phyloP scores from a whole-genome alignment of 148 eudicot genomes.

The Simmondsia chinensis region DNA sequence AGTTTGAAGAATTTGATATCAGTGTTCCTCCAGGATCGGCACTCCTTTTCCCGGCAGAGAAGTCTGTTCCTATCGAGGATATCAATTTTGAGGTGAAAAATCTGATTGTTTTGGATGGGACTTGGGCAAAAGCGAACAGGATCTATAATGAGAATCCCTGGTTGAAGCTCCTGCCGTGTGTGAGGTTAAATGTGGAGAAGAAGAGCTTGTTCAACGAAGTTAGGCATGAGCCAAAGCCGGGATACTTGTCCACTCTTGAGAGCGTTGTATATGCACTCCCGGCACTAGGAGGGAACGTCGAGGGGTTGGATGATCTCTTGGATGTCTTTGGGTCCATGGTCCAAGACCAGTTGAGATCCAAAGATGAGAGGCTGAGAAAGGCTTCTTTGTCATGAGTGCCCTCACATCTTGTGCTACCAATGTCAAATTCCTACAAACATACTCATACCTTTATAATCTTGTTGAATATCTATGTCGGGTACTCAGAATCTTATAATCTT shows the following conservation, averaged over 20 bases:
- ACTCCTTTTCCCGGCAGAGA: constrained; percentile 61
- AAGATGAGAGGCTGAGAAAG: constrained; percentile 38
- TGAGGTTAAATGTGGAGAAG: constrained; percentile 59
- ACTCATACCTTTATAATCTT: too few relatives aligned
- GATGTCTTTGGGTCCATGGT: constrained; percentile 84
- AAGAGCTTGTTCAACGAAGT: constrained; percentile 74
- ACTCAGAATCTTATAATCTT: too few relatives aligned
- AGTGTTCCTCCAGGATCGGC: constrained; percentile 56
- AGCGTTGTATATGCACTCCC: constrained; percentile 71
- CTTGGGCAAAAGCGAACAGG: constrained; percentile 83
- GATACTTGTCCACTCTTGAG: constrained; percentile 76
- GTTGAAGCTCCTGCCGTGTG: constrained; percentile 63
- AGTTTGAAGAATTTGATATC: constrained; percentile 50
- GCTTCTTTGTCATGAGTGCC: constrained; percentile 11
- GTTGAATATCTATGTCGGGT: too few relatives aligned
- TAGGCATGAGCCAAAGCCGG: constrained; percentile 66
- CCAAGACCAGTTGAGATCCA: constrained; percentile 70
- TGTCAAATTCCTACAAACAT: too few relatives aligned
- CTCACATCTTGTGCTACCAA: too few relatives aligned
- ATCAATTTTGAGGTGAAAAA: constrained; percentile 58
- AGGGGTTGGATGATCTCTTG: constrained; percentile 47
- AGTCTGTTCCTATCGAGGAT: constrained; percentile 30
- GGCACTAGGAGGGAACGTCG: constrained; percentile 40
- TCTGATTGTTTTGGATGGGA: constrained; percentile 84
- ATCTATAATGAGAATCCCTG: constrained; percentile 87